Evolutionary conservation across 306 rosid species (phyloP).

Genomic region (Rosa rugosa): DNA sequence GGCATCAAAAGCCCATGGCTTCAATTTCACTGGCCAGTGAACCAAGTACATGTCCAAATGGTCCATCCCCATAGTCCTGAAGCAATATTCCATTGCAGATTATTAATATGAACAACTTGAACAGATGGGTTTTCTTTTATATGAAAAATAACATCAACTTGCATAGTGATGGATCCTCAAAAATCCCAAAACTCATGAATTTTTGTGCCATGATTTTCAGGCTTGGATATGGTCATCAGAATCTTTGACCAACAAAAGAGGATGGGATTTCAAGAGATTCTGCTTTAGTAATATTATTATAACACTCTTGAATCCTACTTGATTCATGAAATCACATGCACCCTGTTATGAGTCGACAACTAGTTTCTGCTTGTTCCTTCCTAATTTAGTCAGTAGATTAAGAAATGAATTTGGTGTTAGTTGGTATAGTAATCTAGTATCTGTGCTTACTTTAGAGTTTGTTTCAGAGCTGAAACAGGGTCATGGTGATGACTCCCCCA

Average conservation of each 20-base stretch:
- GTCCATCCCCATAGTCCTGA: conserved; percentile 70
- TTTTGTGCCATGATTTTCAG: conserved; percentile 15
- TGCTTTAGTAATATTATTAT: conserved; percentile 2
- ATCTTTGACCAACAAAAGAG: neutral
- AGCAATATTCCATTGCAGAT: neutral
- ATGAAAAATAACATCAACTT: neutral
- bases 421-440: neutral
- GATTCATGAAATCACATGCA: conserved; percentile 28
- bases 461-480: conserved; percentile 76
- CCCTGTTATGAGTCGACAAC: neutral
- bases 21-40: conserved; percentile 92
- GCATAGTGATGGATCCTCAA: conserved; percentile 2
- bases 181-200: neutral
- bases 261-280: conserved; percentile 29
- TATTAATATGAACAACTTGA: neutral
- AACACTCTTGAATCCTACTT: conserved; percentile 9
- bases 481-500: conserved; percentile 96
- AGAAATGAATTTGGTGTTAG: neutral
- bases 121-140: neutral
- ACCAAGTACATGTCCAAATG: conserved; percentile 86
- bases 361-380: neutral
- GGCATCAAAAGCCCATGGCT: conserved; percentile 70
- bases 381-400: neutral
- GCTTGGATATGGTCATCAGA: neutral
- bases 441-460: conserved; percentile 54